Percentiles rank a stretch among this genome's conserved stretches.
phyloP scores from a whole-genome alignment of 1,284 basidiomycete genomes.

The Sanghuangporus sanghuang region DNA sequence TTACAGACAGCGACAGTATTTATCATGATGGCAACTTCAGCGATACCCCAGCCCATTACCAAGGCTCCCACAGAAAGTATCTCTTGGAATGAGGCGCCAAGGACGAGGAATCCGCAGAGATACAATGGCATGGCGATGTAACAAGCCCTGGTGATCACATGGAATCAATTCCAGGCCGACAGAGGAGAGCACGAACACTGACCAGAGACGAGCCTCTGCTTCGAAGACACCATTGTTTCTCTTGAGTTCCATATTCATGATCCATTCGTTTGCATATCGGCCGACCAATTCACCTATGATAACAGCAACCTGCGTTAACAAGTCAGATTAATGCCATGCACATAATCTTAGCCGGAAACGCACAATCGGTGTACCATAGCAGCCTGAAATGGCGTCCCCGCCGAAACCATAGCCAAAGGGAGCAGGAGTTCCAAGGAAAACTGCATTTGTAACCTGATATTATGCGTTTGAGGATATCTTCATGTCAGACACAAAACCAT shows the following conservation, averaged over 20 bases:
- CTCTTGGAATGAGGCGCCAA: slow-evolving; percentile 55
- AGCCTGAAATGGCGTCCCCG: slow-evolving; percentile 46
- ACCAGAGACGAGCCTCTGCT: slow-evolving; percentile 68
- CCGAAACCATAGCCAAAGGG: slow-evolving; percentile 57
- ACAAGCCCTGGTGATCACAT: slow-evolving; percentile 41
- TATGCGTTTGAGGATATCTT: background rate
- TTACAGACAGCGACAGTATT: slow-evolving; percentile 59
- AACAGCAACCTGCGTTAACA: slow-evolving; percentile 44
- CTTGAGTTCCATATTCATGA: slow-evolving; percentile 51
- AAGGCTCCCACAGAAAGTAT: slow-evolving; percentile 50
- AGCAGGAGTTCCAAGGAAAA: slow-evolving; percentile 55
- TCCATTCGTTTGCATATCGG: slow-evolving; percentile 62
- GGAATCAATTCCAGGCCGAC: background rate
- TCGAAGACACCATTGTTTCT: slow-evolving; percentile 66
- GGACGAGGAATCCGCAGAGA: slow-evolving; percentile 56
- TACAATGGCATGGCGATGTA: slow-evolving; percentile 61
- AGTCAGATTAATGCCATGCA: background rate
- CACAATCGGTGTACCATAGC: slow-evolving; percentile 63
- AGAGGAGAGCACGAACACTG: slow-evolving; percentile 18
- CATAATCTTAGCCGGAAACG: slow-evolving; percentile 12
- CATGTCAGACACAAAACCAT: background rate
- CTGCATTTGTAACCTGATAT: slow-evolving; percentile 60
- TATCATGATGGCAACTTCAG: slow-evolving; percentile 56
- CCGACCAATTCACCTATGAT: slow-evolving; percentile 67
- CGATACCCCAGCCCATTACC: slow-evolving; percentile 66